Conservation (phyloP, 2,329 filamentous ascomycete species). For the Aspergillus bombycis region DNA sequence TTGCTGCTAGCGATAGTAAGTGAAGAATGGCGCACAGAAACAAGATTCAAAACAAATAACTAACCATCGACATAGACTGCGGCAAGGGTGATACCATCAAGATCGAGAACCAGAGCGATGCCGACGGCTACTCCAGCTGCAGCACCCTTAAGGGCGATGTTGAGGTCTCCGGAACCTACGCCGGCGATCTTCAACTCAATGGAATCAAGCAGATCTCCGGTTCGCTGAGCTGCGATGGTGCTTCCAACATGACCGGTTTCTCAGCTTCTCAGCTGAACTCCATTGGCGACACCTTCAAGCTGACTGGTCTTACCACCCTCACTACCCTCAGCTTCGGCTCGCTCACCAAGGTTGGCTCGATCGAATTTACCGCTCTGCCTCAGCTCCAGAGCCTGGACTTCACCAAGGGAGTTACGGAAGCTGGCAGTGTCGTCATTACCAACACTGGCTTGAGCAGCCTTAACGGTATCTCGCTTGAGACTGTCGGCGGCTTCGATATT, state of each 20-base stretch:
- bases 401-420: conserved; percentile 67
- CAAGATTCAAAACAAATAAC: not conserved
- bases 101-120: conserved; percentile 63
- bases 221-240: conserved; percentile 55
- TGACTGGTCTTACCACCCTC: conserved; percentile 71
- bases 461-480: conserved; percentile 76
- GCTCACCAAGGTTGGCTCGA: conserved; percentile 66
- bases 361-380: conserved; percentile 74
- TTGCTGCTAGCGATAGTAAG: conserved; percentile 46
- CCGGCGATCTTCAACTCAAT: conserved; percentile 63
- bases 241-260: conserved; percentile 66
- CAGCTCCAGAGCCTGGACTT: conserved; percentile 63
- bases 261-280: conserved; percentile 62
- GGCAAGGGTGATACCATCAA: conserved; percentile 40
- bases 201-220: conserved; percentile 64
- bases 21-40: conserved; percentile 4
- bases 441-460: conserved; percentile 84
- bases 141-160: conserved; percentile 70
- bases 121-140: conserved; percentile 69
- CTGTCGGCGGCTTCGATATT: conserved; percentile 75
- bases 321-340: conserved; percentile 67
- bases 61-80: conserved; percentile 21
- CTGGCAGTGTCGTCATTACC: conserved; percentile 71
- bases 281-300: conserved; percentile 71
- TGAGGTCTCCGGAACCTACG: conserved; percentile 61